phyloP scores from a whole-genome alignment of 257 asterid species.

The Solanum rostratum region DNA sequence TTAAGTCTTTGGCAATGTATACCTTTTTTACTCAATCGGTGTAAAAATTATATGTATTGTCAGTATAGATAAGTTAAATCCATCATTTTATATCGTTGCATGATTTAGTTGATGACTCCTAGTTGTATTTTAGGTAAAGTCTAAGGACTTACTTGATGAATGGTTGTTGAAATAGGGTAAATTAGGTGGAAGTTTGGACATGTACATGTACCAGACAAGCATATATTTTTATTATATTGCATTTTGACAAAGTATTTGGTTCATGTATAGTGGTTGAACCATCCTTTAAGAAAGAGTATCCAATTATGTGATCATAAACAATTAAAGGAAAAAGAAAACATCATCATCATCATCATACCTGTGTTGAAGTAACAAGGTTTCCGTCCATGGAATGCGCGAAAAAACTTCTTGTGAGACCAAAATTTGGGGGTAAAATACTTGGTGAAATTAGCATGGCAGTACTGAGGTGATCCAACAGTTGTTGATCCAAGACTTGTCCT shows the following conservation, averaged over 20 bases:
- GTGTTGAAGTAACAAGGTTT: constrained; percentile 55
- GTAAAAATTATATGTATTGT: not conserved
- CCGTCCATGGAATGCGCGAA: constrained; percentile 34
- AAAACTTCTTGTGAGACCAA: constrained; percentile 31
- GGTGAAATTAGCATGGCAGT: constrained; percentile 62
- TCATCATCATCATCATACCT: constrained; percentile 25
- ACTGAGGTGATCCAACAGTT: constrained; percentile 60
- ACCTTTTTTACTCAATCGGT: not conserved
- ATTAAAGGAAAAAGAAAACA: not conserved
- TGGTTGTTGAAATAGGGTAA: not conserved
- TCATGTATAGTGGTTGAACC: not conserved
- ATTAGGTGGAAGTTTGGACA: not conserved
- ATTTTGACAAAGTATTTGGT: not conserved
- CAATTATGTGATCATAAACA: not conserved
- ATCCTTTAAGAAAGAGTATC: not conserved
- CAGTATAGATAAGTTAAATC: not conserved
- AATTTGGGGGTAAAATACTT: constrained; percentile 46
- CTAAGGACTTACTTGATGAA: not conserved
- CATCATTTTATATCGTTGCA: not conserved
- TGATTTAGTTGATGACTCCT: not conserved
- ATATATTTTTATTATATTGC: not conserved
- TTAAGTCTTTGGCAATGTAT: too few relatives aligned
- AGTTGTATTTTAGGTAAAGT: not conserved
- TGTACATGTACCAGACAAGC: not conserved
- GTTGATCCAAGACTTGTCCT: constrained; percentile 16